phyloP scores from a whole-genome alignment of 2,329 filamentous ascomycete species.

The Cercospora zeina region DNA sequence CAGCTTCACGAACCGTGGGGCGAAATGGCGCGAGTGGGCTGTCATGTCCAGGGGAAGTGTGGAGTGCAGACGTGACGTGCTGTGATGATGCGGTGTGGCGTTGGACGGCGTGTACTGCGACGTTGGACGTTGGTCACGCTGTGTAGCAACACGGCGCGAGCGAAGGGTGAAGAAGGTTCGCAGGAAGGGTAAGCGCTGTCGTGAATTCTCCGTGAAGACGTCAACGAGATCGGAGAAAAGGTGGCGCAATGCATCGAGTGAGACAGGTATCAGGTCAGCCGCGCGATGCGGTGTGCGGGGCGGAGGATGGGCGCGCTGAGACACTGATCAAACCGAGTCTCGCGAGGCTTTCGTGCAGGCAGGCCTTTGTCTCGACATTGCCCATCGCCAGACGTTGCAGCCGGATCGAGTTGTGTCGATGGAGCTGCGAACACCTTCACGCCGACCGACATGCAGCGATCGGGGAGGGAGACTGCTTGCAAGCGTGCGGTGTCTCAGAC shows the following conservation, averaged over 20 bases:
- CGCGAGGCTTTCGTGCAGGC: background rate
- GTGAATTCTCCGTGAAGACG: background rate
- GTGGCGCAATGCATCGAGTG: slow-evolving; percentile 7
- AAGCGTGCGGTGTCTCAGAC: no score
- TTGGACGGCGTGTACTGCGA: background rate
- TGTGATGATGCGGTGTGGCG: background rate
- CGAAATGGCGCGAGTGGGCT: background rate
- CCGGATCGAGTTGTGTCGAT: background rate
- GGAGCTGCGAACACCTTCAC: slow-evolving; percentile 1
- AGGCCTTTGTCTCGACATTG: background rate
- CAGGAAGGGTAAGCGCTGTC: slow-evolving; percentile 3
- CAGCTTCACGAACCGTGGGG: background rate
- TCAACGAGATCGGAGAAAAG: slow-evolving; percentile 6
- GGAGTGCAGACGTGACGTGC: slow-evolving; percentile 1
- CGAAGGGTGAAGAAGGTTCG: background rate
- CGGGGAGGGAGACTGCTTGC: no score
- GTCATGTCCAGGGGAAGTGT: slow-evolving; percentile 2
- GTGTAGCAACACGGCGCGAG: slow-evolving; percentile 1
- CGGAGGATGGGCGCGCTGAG: background rate
- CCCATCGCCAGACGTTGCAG: slow-evolving; percentile 3
- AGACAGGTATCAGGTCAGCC: slow-evolving; percentile 7
- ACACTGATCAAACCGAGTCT: slow-evolving; percentile 14
- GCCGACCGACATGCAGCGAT: no score
- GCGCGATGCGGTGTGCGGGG: background rate
- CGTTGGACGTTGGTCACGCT: slow-evolving; percentile 9